phyloP scores from a whole-genome alignment of 202 grass and related monocot species.

The Setaria italica region DNA sequence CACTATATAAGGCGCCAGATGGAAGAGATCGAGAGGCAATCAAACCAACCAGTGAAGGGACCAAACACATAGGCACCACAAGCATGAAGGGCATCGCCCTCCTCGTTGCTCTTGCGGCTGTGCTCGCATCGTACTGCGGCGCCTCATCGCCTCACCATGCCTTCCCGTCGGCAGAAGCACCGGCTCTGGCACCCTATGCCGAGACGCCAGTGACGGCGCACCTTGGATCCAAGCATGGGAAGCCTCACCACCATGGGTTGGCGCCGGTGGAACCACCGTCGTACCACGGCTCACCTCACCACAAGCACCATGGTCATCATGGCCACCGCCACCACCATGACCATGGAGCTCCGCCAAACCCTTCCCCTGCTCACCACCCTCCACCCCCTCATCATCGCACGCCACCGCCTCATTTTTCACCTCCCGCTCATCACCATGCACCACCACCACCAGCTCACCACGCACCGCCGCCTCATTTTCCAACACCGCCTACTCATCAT shows the following conservation, averaged over 20 bases:
- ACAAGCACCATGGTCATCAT: constrained; percentile 30
- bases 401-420: background rate
- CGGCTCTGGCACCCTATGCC: background rate
- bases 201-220: background rate
- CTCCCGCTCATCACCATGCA: background rate
- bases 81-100: constrained; percentile 34
- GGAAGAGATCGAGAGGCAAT: constrained; percentile 1
- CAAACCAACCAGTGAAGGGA: constrained; percentile 7
- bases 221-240: background rate
- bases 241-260: background rate
- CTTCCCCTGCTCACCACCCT: background rate
- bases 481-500: background rate
- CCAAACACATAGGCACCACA: background rate
- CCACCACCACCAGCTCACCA: background rate
- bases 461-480: constrained; percentile 4
- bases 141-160: constrained; percentile 16
- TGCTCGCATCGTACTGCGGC: constrained; percentile 18
- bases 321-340: constrained; percentile 16
- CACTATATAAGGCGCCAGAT: constrained; percentile 51
- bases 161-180: constrained; percentile 2
- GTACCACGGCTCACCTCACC: background rate
- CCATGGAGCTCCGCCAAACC: constrained; percentile 16
- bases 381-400: constrained; percentile 7
- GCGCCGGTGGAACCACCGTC: constrained; percentile 26
- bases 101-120: constrained; percentile 38